These are phyloP conservation scores for Austroboletus novae-zelandiae DNA, from an alignment of 1,284 basidiomycete species.

Conservation along the genomic window DNA sequence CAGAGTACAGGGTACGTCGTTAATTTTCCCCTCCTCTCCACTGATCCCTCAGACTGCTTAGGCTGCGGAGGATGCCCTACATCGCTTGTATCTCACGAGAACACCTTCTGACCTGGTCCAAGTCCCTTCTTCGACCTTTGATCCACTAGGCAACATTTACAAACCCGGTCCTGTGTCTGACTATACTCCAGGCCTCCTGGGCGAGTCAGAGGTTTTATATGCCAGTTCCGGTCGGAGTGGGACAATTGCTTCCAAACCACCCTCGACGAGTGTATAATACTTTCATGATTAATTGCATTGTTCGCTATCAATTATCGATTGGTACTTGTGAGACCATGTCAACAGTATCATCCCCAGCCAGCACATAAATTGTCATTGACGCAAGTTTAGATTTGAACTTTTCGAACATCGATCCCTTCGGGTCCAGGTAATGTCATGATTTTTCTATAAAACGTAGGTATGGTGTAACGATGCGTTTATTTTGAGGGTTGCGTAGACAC, in stretches of 20 bases:
- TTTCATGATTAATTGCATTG: constrained; percentile 27
- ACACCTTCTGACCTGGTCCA: constrained; percentile 64
- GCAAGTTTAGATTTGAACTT: no score
- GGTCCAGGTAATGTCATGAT: no score
- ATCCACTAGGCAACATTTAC: constrained; percentile 24
- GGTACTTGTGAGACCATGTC: neutral
- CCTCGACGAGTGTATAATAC: constrained; percentile 30
- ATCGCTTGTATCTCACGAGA: constrained; percentile 76
- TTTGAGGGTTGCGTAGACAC: no score
- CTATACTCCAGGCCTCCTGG: constrained; percentile 55
- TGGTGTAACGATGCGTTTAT: no score
- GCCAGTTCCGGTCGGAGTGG: constrained; percentile 56
- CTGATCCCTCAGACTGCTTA: constrained; percentile 26
- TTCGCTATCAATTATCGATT: constrained; percentile 9
- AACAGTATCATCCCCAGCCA: neutral
- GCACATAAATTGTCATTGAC: no score
- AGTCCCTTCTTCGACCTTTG: constrained; percentile 66
- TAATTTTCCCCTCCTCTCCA: neutral
- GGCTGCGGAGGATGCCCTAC: constrained; percentile 84
- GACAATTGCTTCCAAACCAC: constrained; percentile 29
- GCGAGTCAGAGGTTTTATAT: constrained; percentile 64
- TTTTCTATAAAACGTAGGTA: no score
- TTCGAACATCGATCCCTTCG: no score
- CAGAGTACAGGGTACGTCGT: constrained; percentile 79
- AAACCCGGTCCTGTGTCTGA: constrained; percentile 32